Evolutionary conservation across 352 stramenopile species (phyloP), one percentile per base, ranked within the genome.

Genomic region (Phytophthora citrophthora): DNA sequence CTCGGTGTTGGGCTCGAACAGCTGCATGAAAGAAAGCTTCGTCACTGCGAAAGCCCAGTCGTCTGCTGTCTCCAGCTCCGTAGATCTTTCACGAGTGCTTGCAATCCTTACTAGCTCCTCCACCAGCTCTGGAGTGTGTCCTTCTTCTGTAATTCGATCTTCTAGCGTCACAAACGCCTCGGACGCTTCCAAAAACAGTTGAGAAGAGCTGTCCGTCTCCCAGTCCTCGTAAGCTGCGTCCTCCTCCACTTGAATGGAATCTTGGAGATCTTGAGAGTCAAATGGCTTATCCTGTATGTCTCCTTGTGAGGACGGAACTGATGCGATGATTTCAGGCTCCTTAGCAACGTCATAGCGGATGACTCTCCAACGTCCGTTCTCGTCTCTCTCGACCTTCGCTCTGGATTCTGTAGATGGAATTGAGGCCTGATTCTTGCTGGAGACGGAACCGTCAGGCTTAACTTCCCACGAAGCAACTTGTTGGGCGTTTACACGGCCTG

Each of bases 1-100:
- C 24, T 54, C 27, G 2, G 11, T 36, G 12, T 57, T 59, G 0
- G 79, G 72, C 26, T 90, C 79, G 55, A 92, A 90, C 3, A 92
- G 74, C 44, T 76, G 69, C 50, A 81, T 73, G 58, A 79, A 88
- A n/a, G 83, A 83, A 15, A 90, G 64, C 29, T 74, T 74, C 39
- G 86, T 83, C 34, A 82, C 64, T 7, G 83, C 83, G 40, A 79
- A 79, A 1, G 70, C 64, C 68, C 74, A 89, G 54, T 90, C 81
- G 24, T 74, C 48, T 3, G 74, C 59, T 7, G 26, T 67, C 16
- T 63, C 52, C 0, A 49, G 60, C 18, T 64, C 59, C 5, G 36
- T 34, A 27, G 11, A 29, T 15, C 8, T 36, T 13, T 45, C 24
- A 23, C 44, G 46, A 47, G 26, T 50, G 6, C 16, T 18, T 15